Base-by-base conservation (phyloP, 208 protist species). In the Crithidia acanthocephali region DNA sequence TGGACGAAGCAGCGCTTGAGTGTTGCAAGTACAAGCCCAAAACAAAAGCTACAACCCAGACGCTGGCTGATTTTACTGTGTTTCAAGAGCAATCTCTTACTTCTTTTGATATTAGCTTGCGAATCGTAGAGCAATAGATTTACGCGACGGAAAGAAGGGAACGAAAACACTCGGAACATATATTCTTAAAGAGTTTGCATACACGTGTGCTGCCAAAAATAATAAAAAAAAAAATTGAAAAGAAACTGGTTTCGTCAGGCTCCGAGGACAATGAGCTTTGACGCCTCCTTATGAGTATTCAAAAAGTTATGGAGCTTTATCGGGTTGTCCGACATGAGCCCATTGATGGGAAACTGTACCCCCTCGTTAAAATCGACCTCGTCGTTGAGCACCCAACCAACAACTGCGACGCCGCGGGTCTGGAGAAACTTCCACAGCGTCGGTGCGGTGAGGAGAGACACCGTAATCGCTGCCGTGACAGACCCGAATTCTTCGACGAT, bases 361-460 rank as follows among this genome's bases (percentile, higher is more conserved):
- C 72, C 80, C 50, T 94, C 78, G 18, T 73, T 50, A 45, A 91
- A 90, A 35, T 95, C 87, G 0, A 76, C 63, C 25, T 84, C 77
- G 47, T 88, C 82, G 60, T 95, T 95, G 28, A 93, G 35, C n/a
- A 92, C 85, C 83, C 85, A 95, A 16, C 76, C 91, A 1, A 93
- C 50, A 30, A 95, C 91, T 9, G 81, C 75, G 30, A 95, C 74
- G 0, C 85, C 91, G 18, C 91, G 79, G 23, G 73, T 72, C 56
- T 93, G 84, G 4, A 95, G 76, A 70, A 93, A 85, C 27, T 70
- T 72, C 91, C 91, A 95, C 33, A 94, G 50, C 20, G 72, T 71
- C 9, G 86, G 87, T 23, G 88, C 84, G 15, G 60, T 85, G 23
- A 95, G 66, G 22, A 92, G 62, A 56, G 74, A 89, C 16, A 53